These are phyloP conservation scores for Botrytis byssoidea DNA, from an alignment of 2,329 filamentous ascomycete species.

Conservation along the genomic window DNA sequence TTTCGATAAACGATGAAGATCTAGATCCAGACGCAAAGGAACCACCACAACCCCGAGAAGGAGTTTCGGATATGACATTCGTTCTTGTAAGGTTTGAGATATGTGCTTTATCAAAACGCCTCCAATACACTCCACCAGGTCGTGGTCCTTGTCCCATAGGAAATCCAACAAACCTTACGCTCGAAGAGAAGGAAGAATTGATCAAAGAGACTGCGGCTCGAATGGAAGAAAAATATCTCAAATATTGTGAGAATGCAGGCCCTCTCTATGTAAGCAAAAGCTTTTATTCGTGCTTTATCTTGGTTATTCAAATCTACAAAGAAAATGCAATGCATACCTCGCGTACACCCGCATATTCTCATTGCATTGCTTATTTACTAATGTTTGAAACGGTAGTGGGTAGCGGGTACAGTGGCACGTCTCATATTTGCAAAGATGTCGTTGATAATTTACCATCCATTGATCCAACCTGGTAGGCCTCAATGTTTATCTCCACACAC, in stretches of 20 bases:
- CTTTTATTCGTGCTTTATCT: not conserved
- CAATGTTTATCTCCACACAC: slow-evolving; percentile 39
- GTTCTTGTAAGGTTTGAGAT: slow-evolving; percentile 41
- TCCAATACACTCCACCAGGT: slow-evolving; percentile 34
- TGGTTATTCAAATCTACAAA: not conserved
- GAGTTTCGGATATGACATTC: slow-evolving; percentile 43
- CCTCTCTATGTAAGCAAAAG: slow-evolving; percentile 41
- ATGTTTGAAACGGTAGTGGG: slow-evolving; percentile 40
- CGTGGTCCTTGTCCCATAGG: slow-evolving; percentile 16
- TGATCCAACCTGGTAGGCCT: slow-evolving; percentile 33
- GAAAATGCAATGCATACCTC: not conserved
- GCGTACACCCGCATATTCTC: not conserved
- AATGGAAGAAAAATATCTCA: slow-evolving; percentile 38
- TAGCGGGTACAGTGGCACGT: slow-evolving; percentile 45
- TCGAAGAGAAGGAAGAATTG: slow-evolving; percentile 39
- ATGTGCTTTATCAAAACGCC: slow-evolving; percentile 30
- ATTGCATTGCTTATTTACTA: not conserved
- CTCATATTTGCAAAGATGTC: slow-evolving; percentile 44
- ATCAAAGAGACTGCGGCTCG: slow-evolving; percentile 35
- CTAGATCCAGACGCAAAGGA: slow-evolving; percentile 41
- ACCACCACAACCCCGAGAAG: slow-evolving; percentile 30
- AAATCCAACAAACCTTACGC: slow-evolving; percentile 22
- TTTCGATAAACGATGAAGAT: slow-evolving; percentile 51
- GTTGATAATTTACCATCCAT: slow-evolving; percentile 42
- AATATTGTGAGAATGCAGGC: slow-evolving; percentile 42